phyloP scores from a whole-genome alignment of 2,329 filamentous ascomycete genomes.

The Trichoderma hamatum region DNA sequence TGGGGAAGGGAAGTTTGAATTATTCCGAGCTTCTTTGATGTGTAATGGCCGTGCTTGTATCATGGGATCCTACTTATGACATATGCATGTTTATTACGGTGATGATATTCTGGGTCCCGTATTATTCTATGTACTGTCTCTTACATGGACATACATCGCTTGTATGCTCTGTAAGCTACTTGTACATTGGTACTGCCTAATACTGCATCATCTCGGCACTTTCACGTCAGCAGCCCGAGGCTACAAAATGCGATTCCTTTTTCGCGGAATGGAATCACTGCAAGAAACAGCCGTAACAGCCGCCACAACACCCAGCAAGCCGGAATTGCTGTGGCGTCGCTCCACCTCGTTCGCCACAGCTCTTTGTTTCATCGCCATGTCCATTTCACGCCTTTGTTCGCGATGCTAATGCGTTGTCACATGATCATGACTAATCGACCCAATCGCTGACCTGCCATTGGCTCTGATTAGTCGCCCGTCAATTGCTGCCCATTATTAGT shows the following conservation, averaged over 20 bases:
- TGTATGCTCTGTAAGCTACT: not conserved
- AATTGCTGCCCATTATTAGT: conserved; percentile 3
- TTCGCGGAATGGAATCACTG: not conserved
- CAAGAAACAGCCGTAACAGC: not conserved
- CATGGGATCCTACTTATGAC: not conserved
- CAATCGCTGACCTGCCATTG: not conserved
- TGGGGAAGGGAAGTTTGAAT: not conserved
- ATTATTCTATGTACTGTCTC: too few relatives aligned
- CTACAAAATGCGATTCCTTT: not conserved
- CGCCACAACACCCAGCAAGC: not conserved
- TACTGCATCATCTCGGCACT: not conserved
- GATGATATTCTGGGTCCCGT: not conserved
- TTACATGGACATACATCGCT: not conserved
- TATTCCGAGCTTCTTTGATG: not conserved
- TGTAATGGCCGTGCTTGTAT: not conserved
- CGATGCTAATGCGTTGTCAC: conserved; percentile 22
- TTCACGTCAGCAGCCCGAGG: conserved; percentile 9
- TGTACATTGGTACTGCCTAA: not conserved
- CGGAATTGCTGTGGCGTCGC: conserved; percentile 14
- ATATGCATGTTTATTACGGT: not conserved
- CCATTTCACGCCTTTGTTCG: not conserved
- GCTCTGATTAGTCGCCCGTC: conserved; percentile 2
- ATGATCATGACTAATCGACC: conserved; percentile 21
- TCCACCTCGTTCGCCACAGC: conserved; percentile 10
- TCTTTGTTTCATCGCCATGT: not conserved